Percentiles rank a stretch among this genome's conserved stretches.
phyloP scores from a whole-genome alignment of 441 rosid species.

The Oxalis stricta region DNA sequence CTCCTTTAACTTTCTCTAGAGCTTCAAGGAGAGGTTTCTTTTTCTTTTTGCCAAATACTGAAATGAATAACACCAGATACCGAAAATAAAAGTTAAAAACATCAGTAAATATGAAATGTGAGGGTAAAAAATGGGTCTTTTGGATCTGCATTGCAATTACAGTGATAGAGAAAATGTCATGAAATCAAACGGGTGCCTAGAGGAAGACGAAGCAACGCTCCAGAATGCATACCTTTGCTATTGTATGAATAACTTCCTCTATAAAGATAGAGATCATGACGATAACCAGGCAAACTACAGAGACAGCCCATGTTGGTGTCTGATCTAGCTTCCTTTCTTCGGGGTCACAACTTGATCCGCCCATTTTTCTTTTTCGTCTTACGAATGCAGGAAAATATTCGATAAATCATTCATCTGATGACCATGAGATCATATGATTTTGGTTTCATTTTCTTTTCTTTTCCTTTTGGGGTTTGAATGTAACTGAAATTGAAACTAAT shows the following conservation, averaged over 20 bases:
- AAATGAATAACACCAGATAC: not conserved
- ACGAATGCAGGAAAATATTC: too few relatives aligned
- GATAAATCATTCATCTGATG: not conserved
- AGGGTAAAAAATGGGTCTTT: too few relatives aligned
- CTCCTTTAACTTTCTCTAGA: constrained; percentile 68
- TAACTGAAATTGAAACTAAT: constrained; percentile 19
- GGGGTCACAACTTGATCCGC: constrained; percentile 38
- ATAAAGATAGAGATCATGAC: constrained; percentile 52
- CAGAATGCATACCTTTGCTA: constrained; percentile 35
- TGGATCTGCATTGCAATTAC: too few relatives aligned
- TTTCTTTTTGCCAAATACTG: constrained; percentile 39
- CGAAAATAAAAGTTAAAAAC: not conserved
- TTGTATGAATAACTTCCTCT: constrained; percentile 46
- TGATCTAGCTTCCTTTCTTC: constrained; percentile 57
- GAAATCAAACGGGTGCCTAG: too few relatives aligned
- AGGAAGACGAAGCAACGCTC: not conserved
- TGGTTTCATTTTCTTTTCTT: not conserved
- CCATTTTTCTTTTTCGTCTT: constrained; percentile 21
- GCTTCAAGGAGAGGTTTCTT: constrained; percentile 72
- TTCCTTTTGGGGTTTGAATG: not conserved
- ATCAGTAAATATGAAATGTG: too few relatives aligned
- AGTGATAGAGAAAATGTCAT: too few relatives aligned
- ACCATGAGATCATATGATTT: not conserved
- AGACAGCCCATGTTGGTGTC: constrained; percentile 93
- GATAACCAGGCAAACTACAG: constrained; percentile 52